Evolutionary conservation across 768 basidiomycete species (phyloP), one percentile per base, ranked within the genome.

Genomic region (Grammothele lineata): DNA sequence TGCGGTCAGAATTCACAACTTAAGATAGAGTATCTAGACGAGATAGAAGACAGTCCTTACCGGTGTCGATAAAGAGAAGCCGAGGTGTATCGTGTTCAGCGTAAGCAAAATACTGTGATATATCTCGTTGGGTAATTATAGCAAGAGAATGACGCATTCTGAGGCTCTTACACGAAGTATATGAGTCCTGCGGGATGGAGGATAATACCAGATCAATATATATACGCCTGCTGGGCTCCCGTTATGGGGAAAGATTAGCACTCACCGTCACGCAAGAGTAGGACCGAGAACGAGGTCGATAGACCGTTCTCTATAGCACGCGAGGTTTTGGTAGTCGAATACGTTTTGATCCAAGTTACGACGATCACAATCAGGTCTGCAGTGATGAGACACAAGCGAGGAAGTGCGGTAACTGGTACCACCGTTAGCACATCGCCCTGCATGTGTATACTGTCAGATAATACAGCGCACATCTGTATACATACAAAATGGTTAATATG

Each of bases 311-410:
- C 10, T 2, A 18, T 5, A 9, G 12, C 38, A 7, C 22, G 30
- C n/a, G 10, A 21, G 10, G 17, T 15, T 21, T 17, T 32, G 23
- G 14, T 27, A 6, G 19, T 9, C 23, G 30, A 32, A 22, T 26
- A 22, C 11, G 32, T 47, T 22, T 17, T 12, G 15, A 40, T 17
- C 14, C 30, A 33, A 6, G 46, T 47, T 4, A 40, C 27, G 23
- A 25, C 33, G 23, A 47, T 23, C 4, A 35, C 46, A 22, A 47
- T n/a, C 23, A 25, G 8, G 33, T 47, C 46, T 15, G 46, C 30
- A 6, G 24, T 8, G 4, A 47, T 40, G 4, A 47, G 22, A 32
- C 32, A 22, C 4, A 32, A 17, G 4, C 46, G 27, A 2, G 46
- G 35, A 4, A 38, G 15, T 9, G 32, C 38, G 7, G 33, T 32